Conservation (phyloP, 2,329 filamentous ascomycete species). For the Fusarium sarcochroum region DNA sequence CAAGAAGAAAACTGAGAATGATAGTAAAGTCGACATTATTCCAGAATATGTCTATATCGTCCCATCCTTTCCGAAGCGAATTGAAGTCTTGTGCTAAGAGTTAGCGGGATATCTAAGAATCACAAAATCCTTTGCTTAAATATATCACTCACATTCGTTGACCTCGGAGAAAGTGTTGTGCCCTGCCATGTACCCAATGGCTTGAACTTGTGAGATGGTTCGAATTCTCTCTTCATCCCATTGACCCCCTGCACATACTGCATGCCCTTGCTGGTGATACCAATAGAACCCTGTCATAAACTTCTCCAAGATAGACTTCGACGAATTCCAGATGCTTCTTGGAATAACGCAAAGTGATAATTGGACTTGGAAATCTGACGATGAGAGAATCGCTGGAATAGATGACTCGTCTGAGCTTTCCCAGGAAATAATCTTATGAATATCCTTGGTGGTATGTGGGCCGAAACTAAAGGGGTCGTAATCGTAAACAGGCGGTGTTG, state of each 20-base stretch:
- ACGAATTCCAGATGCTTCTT: constrained; percentile 13
- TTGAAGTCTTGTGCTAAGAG: background rate
- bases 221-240: constrained; percentile 12
- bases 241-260: background rate
- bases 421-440: constrained; percentile 4
- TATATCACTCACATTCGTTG: background rate
- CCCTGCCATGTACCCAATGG: constrained; percentile 9
- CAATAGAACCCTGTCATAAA: constrained; percentile 21
- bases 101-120: background rate
- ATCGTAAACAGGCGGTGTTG: background rate
- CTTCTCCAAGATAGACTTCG: constrained; percentile 15
- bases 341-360: constrained; percentile 20
- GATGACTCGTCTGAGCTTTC: background rate
- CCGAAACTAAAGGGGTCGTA: background rate
- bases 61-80: constrained; percentile 2
- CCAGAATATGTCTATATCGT: constrained; percentile 25
- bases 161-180: background rate
- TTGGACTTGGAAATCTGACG: constrained; percentile 9
- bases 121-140: fast-evolving
- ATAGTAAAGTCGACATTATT: constrained; percentile 29
- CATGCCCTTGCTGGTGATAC: background rate
- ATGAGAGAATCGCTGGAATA: background rate
- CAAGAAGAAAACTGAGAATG: constrained; percentile 3
- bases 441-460: background rate
- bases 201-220: constrained; percentile 10